Evolutionary conservation across 345 rosid genomes (phyloP), one percentile per base, ranked within the genome.

Genomic region (Pugionium cornutum): DNA sequence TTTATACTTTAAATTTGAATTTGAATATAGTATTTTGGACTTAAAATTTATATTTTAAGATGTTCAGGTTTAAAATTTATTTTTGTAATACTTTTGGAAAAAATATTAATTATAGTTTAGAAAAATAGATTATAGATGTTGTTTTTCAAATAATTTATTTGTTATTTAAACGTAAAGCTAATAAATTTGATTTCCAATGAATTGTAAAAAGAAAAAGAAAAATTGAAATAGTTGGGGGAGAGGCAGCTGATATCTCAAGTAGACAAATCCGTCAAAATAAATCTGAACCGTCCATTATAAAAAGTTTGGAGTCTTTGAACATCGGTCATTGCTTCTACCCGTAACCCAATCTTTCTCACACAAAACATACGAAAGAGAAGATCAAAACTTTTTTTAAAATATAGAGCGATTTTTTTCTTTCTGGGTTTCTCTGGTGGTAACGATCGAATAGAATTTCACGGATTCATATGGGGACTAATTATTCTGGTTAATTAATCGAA

Each of bases 251-350:
- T 68, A 73, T 73, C 74, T 18, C 18, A 75, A 79, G 51, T 69
- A 73, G 70, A 72, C 37, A 70, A 70, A 62, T 49, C 78, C 48
- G 44, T 34, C 0, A 3, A 59, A 66, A 66, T 37, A 4, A 74
- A 76, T 75, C 72, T 30, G 51, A 74, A 30, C 79, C 81, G 86
- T 77, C 46, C 53, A 67, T 62, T 42, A 39, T 26, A 10, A 34
- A 57, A 7, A 6, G 32, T 47, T 47, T 11, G 35, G 26, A 53
- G 41, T 55, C 18, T 72, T 81, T 18, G 78, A 83, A 83, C 89
- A 80, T 67, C 82, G 73, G 80, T 77, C 79, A 49, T 58, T 64
- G 39, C 63, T 67, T 74, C 68, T 60, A 29, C 72, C 67, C 60
- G 65, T 58, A 76, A 77, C 72, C 41, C 41, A 37, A 37, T 37